Evolutionary conservation across 768 basidiomycete genomes (phyloP), one percentile per base, ranked within the genome.

Genomic region (Trametes elegans): DNA sequence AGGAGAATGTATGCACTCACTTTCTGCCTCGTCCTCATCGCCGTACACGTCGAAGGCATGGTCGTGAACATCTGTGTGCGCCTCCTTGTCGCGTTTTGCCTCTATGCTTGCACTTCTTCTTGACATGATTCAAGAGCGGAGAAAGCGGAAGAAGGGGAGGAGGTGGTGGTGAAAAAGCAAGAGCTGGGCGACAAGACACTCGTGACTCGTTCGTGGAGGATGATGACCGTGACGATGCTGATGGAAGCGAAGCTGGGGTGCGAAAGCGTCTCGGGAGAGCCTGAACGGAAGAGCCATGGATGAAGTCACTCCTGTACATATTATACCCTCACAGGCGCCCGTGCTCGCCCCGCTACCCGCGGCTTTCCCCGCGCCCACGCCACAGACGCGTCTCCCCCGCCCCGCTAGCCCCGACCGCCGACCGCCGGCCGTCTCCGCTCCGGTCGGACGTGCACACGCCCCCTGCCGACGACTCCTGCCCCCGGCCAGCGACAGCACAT

Each of bases 11-110:
- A 55, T 23, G 19, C 18, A 34, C 65, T 52, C 48, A 66, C 65
- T 66, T 14, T 64, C 60, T 26, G 63, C 65, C 5, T 38, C 21
- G 7, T 50, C 60, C 29, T 66, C 65, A 44, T 66, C 60, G 11
- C 65, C 65, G 47, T 66, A 66, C 19, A 64, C 63, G 39, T 66
- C 65, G 47, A 62, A 66, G 16, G 32, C 55, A 23, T 59, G 16
- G 19, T 26, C 51, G 26, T 53, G 32, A 3, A 53, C 42, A 3
- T 44, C 42, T 3, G 51, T 28, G 0, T 44, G 24, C 2, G 26
- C 18, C 0, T 53, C 24, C 19, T 53, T 53, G 18, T 53, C 51
- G 18, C 13, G 23, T n/a, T 44, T 53, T 3, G 24, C 42, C 13
- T 53, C 51, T 24, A 38, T 35, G 26, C 51, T 53, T 3, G 51